A percentile compares a stretch with the other conserved stretches of the same genome.
Evolutionary conservation across 2,329 filamentous ascomycete species (phyloP).

Genomic region (Exophiala mesophila): DNA sequence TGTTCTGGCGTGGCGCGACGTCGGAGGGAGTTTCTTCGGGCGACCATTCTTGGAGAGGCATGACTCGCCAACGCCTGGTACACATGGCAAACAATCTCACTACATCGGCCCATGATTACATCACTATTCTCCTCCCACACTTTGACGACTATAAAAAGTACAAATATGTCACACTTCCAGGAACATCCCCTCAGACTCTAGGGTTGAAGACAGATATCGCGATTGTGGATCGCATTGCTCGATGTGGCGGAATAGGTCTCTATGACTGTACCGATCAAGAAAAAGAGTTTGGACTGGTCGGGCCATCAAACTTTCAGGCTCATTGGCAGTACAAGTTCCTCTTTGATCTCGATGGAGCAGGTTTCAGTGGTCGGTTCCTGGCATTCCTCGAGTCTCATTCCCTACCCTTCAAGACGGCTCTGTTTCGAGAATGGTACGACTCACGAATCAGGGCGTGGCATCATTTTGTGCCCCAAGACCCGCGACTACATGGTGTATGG

Average conservation of each 20-base stretch:
- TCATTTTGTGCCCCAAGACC: slow-evolving; percentile 74
- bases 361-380: slow-evolving; percentile 62
- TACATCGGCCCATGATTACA: slow-evolving; percentile 30
- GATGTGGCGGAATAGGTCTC: slow-evolving; percentile 44
- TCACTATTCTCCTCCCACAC: slow-evolving; percentile 54
- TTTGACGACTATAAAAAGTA: slow-evolving; percentile 40
- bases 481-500: slow-evolving; percentile 68
- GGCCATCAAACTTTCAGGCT: slow-evolving; percentile 48
- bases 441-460: slow-evolving; percentile 69
- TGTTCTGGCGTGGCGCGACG: slow-evolving; percentile 73
- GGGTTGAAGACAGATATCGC: slow-evolving; percentile 57
- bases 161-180: slow-evolving; percentile 51
- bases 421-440: slow-evolving; percentile 77
- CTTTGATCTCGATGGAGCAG: slow-evolving; percentile 64
- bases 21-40: slow-evolving; percentile 47
- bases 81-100: slow-evolving; percentile 61
- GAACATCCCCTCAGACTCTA: slow-evolving; percentile 36
- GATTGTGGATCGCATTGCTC: slow-evolving; percentile 55
- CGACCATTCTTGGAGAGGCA: slow-evolving; percentile 59
- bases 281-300: slow-evolving; percentile 47
- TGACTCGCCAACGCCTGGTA: slow-evolving; percentile 66
- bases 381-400: slow-evolving; percentile 61
- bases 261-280: slow-evolving; percentile 50
- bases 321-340: slow-evolving; percentile 66
- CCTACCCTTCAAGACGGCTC: slow-evolving; percentile 63